Evolutionary conservation across 495 filamentous ascomycete species (phyloP), one percentile per base, ranked within the genome.

Genomic region (Podospora fimiseda): DNA sequence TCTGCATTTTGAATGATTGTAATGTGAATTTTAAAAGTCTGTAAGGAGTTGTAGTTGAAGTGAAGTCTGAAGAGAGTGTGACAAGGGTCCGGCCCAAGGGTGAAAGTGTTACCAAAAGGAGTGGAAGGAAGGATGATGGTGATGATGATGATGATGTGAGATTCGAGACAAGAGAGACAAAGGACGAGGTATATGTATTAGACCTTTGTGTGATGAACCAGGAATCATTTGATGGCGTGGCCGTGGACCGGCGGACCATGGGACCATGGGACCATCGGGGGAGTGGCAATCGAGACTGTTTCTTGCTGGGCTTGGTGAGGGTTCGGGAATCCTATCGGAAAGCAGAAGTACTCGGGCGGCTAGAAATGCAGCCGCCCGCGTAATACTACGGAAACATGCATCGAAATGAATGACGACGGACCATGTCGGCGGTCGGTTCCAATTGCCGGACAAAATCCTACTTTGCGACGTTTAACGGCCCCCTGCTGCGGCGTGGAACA

Each of bases 401-500:
- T n/a, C 5, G 39, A 41, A 11, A 41, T 18, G 39, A n/a, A 6
- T 6, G 16, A 6, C 39, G 14, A 14, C 11, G 16, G 13, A 14
- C 2, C 27, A 1, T 24, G 5, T 27, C 9, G 42, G 16, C n/a
- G 23, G 20, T 45, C n/a, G 42, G 2, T 33, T 47, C 13, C 39
- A 41, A 41, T 5, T n/a, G 6, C 46, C 24, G 24, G 46, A 27
- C 30, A 8, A n/a, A 50, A 40, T 39, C 15, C 48, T 15, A 24
- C 48, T 42, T 14, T 21, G 20, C 6, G 23, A 40, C 48, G 33
- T 11, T 50, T 50, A 39, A 22, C 23, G 42, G 55, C 15, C 49
- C 44, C 48, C 20, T 49, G 43, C 44, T 48, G 55, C 55, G 45
- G 49, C 27, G 33, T 46, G 47, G 30, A 49, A 53, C 55, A 33